Percentiles rank a stretch among this genome's conserved stretches.
Conservation (phyloP, 129 eudicot genomes). For the Kitagawia praeruptora region DNA sequence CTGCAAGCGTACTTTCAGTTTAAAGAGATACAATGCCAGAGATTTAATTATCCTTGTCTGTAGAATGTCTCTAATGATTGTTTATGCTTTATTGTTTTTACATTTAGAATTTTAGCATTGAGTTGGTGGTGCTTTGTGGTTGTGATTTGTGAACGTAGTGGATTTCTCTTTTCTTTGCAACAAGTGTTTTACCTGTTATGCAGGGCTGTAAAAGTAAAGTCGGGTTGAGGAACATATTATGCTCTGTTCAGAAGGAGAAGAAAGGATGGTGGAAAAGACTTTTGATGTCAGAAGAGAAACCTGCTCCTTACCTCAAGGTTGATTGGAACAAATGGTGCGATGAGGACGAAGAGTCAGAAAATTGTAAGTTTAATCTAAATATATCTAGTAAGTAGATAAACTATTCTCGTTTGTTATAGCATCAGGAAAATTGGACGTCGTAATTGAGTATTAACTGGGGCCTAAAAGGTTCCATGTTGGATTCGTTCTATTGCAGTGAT, state of each 20-base stretch:
- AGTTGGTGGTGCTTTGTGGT: neutral
- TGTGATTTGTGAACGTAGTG: neutral
- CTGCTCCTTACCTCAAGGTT: slow-evolving; percentile 82
- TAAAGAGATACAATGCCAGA: neutral
- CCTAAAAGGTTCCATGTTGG: neutral
- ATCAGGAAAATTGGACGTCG: neutral
- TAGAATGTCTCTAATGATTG: neutral
- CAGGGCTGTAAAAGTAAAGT: slow-evolving; percentile 73
- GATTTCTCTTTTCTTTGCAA: neutral
- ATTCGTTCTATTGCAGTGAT: neutral
- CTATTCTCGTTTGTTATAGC: neutral
- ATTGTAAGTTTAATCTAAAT: slow-evolving; percentile 40
- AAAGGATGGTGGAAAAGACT: slow-evolving; percentile 87
- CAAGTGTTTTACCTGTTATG: slow-evolving; percentile 4
- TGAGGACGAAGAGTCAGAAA: slow-evolving; percentile 63
- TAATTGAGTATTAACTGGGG: neutral
- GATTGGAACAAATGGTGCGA: slow-evolving; percentile 97
- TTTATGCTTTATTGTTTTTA: neutral
- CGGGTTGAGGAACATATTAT: slow-evolving; percentile 69
- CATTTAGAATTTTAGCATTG: neutral
- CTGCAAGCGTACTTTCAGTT: neutral
- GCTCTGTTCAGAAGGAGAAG: slow-evolving; percentile 69
- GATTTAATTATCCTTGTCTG: neutral
- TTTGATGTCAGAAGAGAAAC: slow-evolving; percentile 65
- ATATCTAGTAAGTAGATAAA: neutral